Evolutionary conservation across 1,284 basidiomycete species (phyloP).

Genomic region (Sporisorium exsertum): DNA sequence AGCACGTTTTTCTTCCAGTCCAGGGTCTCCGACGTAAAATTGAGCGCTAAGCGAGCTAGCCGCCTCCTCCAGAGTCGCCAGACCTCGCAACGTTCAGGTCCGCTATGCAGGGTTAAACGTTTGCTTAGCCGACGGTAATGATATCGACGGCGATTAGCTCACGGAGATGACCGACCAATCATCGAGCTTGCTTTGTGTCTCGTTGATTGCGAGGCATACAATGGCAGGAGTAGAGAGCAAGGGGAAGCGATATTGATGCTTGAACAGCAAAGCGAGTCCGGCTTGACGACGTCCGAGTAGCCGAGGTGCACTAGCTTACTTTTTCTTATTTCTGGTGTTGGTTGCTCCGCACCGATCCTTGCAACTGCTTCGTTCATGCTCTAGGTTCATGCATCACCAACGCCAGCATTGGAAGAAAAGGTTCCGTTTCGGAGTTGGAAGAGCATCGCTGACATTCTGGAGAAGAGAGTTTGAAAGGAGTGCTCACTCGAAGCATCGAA

Average conservation of each 20-base stretch:
- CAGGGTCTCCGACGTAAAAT: not conserved
- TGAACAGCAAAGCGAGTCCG: conserved; percentile 32
- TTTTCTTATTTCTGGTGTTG: conserved; percentile 1
- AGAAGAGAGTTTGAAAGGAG: not conserved
- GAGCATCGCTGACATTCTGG: not conserved
- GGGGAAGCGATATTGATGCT: conserved; percentile 1
- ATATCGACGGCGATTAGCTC: not conserved
- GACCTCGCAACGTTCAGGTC: conserved; percentile 11
- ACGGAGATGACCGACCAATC: conserved; percentile 48
- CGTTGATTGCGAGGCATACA: not conserved
- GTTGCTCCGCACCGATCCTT: conserved; percentile 8
- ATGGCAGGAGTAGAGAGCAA: not conserved
- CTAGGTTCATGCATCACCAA: not conserved
- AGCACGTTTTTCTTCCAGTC: conserved; percentile 22
- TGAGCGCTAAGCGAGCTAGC: conserved; percentile 15
- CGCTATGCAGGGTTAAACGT: conserved; percentile 12
- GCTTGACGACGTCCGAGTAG: conserved; percentile 29
- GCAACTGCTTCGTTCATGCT: not conserved
- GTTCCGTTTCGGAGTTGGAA: conserved; percentile 1
- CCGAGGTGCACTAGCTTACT: conserved; percentile 41
- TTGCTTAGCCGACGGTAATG: conserved; percentile 30
- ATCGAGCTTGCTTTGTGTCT: conserved; percentile 4
- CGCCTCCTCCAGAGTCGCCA: conserved; percentile 3
- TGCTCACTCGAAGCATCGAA: not conserved
- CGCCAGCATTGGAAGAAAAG: not conserved